Evolutionary conservation across 176 grass and related monocot genomes (phyloP).

Genomic region (Zoysia japonica): DNA sequence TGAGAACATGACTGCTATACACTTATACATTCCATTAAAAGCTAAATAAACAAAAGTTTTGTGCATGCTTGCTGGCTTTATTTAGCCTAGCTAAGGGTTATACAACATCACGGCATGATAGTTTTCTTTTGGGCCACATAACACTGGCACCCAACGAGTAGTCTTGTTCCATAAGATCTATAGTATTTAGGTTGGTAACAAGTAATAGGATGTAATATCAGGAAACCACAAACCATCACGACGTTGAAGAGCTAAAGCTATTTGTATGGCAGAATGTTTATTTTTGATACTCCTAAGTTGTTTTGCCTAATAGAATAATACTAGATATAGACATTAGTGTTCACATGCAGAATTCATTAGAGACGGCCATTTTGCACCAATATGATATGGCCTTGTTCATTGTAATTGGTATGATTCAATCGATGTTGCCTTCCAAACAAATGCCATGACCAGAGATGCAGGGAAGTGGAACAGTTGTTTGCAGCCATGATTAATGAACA

Average conservation of each 20-base stretch:
- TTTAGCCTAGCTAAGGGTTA: neutral
- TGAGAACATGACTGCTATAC: neutral
- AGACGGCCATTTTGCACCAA: neutral
- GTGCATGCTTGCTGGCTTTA: neutral
- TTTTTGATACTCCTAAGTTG: neutral
- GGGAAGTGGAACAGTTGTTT: neutral
- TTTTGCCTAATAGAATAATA: neutral
- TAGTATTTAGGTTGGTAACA: neutral
- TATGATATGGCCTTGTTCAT: neutral
- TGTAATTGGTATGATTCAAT: neutral
- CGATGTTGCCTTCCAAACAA: neutral
- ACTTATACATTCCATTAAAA: constrained; percentile 7
- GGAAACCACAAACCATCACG: neutral
- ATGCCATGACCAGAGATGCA: neutral
- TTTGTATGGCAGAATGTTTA: neutral
- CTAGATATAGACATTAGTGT: neutral
- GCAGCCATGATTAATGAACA: neutral
- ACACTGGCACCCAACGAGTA: neutral
- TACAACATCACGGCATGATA: neutral
- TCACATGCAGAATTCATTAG: neutral
- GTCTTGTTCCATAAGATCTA: neutral
- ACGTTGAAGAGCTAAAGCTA: neutral
- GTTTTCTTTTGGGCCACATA: neutral
- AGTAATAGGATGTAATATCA: neutral
- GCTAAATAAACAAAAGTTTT: neutral